phyloP scores from a whole-genome alignment of 495 filamentous ascomycete species.

The Hyaloscypha finlandica region DNA sequence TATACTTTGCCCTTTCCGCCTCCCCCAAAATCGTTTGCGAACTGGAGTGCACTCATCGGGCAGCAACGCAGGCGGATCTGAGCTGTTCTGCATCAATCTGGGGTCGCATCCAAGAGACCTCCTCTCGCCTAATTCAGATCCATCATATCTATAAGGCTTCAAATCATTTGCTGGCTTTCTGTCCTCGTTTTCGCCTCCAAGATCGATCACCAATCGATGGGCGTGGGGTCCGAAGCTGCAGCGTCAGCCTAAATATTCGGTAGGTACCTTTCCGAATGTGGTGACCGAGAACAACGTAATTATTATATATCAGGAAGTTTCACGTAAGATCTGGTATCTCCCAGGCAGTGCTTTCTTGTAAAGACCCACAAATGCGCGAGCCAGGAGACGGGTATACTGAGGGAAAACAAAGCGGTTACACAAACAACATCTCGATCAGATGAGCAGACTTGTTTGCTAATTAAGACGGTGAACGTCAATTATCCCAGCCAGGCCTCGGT shows the following conservation, averaged over 20 bases:
- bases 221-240: neutral
- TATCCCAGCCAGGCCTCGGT: constrained; percentile 24
- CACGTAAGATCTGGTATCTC: neutral
- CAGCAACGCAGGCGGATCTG: constrained; percentile 8
- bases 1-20: constrained; percentile 18
- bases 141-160: neutral
- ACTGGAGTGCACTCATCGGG: constrained; percentile 5
- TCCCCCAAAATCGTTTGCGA: constrained; percentile 2
- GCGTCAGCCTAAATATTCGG: neutral
- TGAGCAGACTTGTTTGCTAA: constrained; percentile 30
- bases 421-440: constrained; percentile 27
- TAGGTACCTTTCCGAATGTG: neutral
- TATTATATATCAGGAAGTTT: neutral
- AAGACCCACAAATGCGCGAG: neutral
- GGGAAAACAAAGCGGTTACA: constrained; percentile 6
- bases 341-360: no score
- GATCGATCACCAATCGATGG: neutral
- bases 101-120: constrained; percentile 1
- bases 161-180: neutral
- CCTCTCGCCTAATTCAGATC: neutral
- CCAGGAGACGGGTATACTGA: neutral
- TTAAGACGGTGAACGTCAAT: constrained; percentile 22
- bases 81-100: neutral
- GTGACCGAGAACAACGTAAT: neutral
- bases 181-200: constrained; percentile 1